phyloP scores from a whole-genome alignment of 441 rosid species.

The Arabidopsis lyrata region DNA sequence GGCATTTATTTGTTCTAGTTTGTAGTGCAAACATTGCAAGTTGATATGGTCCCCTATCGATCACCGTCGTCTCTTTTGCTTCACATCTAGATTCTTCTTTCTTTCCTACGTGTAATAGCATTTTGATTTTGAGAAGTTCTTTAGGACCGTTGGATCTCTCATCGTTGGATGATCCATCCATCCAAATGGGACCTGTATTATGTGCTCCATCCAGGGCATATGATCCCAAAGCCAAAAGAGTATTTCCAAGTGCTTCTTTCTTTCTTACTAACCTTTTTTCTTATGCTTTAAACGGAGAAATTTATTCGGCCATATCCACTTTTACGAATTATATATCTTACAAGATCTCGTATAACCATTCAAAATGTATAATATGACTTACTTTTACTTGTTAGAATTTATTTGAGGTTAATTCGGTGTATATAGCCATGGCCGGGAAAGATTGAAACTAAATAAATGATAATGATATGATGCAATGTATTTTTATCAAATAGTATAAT shows the following conservation, averaged over 20 bases:
- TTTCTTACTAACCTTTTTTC: slow-evolving; percentile 11
- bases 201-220: slow-evolving; percentile 36
- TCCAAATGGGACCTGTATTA: slow-evolving; percentile 29
- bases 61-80: slow-evolving; percentile 27
- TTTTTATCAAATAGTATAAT: neutral
- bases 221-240: slow-evolving; percentile 28
- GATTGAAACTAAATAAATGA: neutral
- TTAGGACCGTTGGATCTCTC: slow-evolving; percentile 36
- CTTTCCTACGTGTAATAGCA: slow-evolving; percentile 35
- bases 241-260: slow-evolving; percentile 31
- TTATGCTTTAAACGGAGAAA: slow-evolving; percentile 25
- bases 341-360: slow-evolving; percentile 31
- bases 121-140: slow-evolving; percentile 4
- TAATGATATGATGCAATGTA: neutral
- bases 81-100: slow-evolving; percentile 43
- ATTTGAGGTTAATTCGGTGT: neutral
- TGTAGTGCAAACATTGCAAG: slow-evolving; percentile 36
- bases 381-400: slow-evolving; percentile 2
- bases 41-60: slow-evolving; percentile 39
- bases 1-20: slow-evolving; percentile 48
- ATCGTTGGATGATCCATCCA: slow-evolving; percentile 6
- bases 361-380: slow-evolving; percentile 15
- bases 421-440: neutral
- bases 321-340: slow-evolving; percentile 8
- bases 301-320: slow-evolving; percentile 17